Base-by-base conservation (phyloP, 2,329 filamentous ascomycete genomes). In the Elsinoe perseae region DNA sequence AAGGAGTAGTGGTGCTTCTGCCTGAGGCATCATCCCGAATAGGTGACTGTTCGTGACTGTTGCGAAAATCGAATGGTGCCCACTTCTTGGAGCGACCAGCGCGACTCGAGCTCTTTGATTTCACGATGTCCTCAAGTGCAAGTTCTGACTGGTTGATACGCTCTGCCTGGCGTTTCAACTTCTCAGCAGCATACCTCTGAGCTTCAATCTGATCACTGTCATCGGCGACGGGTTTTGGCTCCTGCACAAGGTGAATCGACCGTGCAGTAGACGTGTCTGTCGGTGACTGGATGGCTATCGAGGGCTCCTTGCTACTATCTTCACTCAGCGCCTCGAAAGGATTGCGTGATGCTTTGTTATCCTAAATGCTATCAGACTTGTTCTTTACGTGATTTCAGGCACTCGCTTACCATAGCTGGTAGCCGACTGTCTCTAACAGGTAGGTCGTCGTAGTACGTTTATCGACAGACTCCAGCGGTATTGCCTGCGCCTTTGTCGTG, bases 51-150 rank as follows among this genome's bases (percentile, higher is more conserved):
- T 56, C 57, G 21, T 61, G 58, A 20, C 48, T 57, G 7, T 59
- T 60, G 32, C 42, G 48, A 54, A 63, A 62, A 55, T 67, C 63
- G 43, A 66, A 58, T 6, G 64, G 62, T 56, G 64, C 65, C 62
- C 65, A 65, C 30, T 56, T 56, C 18, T 44, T 48, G 4, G 53
- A 40, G n/a, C 53, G 53, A 21, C 40, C 34, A 32, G 38, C 20
- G 53, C 53, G 53, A 23, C 48, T 28, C 20, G 48, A 28, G 40
- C 40, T 34, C 14, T 56, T 56, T 16, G 28, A 44, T 18, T 25
- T 44, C 53, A 56, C 48, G 27, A 36, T 36, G 12, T 56, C 40
- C 23, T 52, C 48, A 14, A 44, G 25, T 10, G 53, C 38, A 28
- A 30, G 21, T 18, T 56, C 53, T 14, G 38, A 36, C n/a, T 56